Base-by-base conservation (phyloP, 768 basidiomycete species). In the Termitomyces bulborhizus region DNA sequence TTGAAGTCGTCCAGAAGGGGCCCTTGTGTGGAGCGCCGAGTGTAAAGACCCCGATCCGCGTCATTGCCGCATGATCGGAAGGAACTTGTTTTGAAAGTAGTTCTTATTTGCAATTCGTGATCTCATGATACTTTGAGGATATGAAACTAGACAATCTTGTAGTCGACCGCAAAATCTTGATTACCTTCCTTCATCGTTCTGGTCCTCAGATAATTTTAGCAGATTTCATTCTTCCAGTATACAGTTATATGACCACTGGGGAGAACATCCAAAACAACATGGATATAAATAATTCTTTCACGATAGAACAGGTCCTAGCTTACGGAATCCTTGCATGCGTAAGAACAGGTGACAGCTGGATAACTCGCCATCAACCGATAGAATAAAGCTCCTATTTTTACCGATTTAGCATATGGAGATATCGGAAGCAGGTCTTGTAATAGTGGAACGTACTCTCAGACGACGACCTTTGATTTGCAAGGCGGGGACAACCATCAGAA, bases 401-500 rank as follows among this genome's bases (percentile, higher is more conserved):
- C 24, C 36, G 21, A 29, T 8, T 13, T 9, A n/a, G 26, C 15
- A n/a, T 39, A 26, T 51, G 6, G 48, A 21, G 12, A 24, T 7
- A 39, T 34, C 3, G 16, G 3, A 8, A n/a, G 34, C 12, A 24
- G 43, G 27, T n/a, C 36, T 12, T 16, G 3, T 31, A 32, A 11
- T 50, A 29, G 34, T 46, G 12, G 2, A 26, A 69, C 76, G 47
- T 59, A 76, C 80, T 57, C 78, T 64, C n/a, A 82, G 58, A 6
- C 51, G 43, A 4, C 70, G 62, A 1, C 82, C 80, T 54, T 73
- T 77, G 27, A 74, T 36, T 57, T 82, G 82, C 4, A 82, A 57
- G 1, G 66, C 26, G 3, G 81, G 81, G 1, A 84, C 73, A 32
- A 80, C 68, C 47, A 81, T 59, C 11, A 82, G 34, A 66, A 81